Evolutionary conservation across 164 flowering plant genomes (phyloP).

Genomic region (Magnolia sinica): DNA sequence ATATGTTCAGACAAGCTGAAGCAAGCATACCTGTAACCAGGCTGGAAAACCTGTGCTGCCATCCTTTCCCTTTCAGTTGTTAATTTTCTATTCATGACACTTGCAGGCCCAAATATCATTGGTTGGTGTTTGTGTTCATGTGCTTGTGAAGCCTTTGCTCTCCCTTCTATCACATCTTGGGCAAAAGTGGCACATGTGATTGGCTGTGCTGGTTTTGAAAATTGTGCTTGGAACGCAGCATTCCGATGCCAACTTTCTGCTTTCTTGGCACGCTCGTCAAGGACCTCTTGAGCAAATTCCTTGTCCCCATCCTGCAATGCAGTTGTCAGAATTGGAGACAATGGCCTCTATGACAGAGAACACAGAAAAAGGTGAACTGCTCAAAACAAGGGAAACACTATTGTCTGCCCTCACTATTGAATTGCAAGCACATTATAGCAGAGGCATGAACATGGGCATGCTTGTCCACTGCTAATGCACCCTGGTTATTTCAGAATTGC

Average conservation of each 20-base stretch:
- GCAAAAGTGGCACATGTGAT: slow-evolving; percentile 99
- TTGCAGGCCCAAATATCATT: slow-evolving; percentile 85
- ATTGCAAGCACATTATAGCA: no score
- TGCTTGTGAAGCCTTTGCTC: slow-evolving; percentile 65
- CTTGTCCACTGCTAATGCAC: no score
- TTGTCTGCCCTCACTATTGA: not conserved
- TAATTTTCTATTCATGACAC: slow-evolving; percentile 59
- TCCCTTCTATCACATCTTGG: slow-evolving; percentile 96
- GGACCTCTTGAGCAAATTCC: slow-evolving; percentile 46
- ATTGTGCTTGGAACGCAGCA: slow-evolving; percentile 60
- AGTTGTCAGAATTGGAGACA: not conserved
- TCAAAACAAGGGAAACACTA: not conserved
- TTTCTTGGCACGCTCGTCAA: slow-evolving; percentile 72
- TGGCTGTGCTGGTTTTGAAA: slow-evolving; percentile 74
- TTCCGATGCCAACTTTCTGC: slow-evolving; percentile 89
- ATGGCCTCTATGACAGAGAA: not conserved
- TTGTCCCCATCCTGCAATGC: slow-evolving; percentile 60
- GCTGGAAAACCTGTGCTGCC: slow-evolving; percentile 94
- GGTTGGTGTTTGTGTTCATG: slow-evolving; percentile 95
- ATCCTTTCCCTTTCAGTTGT: slow-evolving; percentile 82
- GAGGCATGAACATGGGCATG: no score
- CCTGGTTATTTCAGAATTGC: no score
- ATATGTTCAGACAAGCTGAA: not conserved
- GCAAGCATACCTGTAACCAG: slow-evolving; percentile 58
- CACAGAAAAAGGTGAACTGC: not conserved